Percentiles rank a stretch among this genome's conserved stretches.
Conservation (phyloP, 495 filamentous ascomycete genomes). For the Thermochaetoides thermophila region DNA sequence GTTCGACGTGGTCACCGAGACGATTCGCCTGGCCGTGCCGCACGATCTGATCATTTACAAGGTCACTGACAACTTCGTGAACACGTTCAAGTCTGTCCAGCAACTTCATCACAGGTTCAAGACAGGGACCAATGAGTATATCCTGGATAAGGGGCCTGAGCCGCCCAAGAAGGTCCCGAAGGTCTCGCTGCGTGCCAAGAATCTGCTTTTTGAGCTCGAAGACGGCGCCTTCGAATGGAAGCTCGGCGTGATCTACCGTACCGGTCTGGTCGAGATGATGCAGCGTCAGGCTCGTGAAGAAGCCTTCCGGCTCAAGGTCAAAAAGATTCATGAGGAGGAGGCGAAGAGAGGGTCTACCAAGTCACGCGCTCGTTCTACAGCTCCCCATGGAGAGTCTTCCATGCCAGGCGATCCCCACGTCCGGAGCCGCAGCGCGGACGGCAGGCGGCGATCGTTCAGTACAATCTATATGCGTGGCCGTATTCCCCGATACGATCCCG, state of each 20-base stretch:
- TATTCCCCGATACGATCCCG: slow-evolving; percentile 54
- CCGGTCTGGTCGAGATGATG: slow-evolving; percentile 73
- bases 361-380: slow-evolving; percentile 33
- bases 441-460: slow-evolving; percentile 21
- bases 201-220: slow-evolving; percentile 77
- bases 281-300: slow-evolving; percentile 82
- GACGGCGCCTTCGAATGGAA: slow-evolving; percentile 98
- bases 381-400: slow-evolving; percentile 26
- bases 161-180: slow-evolving; percentile 73
- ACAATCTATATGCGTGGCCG: slow-evolving; percentile 16
- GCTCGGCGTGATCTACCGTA: slow-evolving; percentile 77
- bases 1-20: slow-evolving; percentile 71
- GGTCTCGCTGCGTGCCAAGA: slow-evolving; percentile 65
- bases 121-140: slow-evolving; percentile 73
- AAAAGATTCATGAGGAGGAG: slow-evolving; percentile 59
- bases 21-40: slow-evolving; percentile 79
- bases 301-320: slow-evolving; percentile 73
- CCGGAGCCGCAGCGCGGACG: slow-evolving; percentile 41
- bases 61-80: slow-evolving; percentile 83
- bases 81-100: slow-evolving; percentile 70
- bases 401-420: slow-evolving; percentile 16
- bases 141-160: slow-evolving; percentile 67
- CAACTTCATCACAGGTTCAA: slow-evolving; percentile 86
- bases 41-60: slow-evolving; percentile 85
- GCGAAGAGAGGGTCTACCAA: slow-evolving; percentile 35